phyloP scores from a whole-genome alignment of 140 eudicot genomes.

The Oenanthe javanica region DNA sequence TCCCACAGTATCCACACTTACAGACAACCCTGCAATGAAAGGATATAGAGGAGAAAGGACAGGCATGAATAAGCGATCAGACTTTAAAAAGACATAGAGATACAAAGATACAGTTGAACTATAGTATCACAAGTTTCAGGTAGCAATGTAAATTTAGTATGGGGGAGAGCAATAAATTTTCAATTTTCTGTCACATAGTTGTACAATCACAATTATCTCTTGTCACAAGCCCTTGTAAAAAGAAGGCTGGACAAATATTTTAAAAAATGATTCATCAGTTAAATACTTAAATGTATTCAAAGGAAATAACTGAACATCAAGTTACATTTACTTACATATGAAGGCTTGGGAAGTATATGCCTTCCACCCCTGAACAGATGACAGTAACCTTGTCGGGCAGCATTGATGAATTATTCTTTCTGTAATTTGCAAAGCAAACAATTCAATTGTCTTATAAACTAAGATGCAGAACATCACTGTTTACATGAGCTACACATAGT shows the following conservation, averaged over 20 bases:
- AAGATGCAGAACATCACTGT: background rate
- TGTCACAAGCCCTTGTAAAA: background rate
- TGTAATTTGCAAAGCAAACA: conserved; percentile 31
- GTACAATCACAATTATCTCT: background rate
- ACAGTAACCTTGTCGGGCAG: conserved; percentile 74
- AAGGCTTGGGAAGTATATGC: conserved; percentile 82
- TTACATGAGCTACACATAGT: background rate
- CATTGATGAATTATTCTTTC: conserved; percentile 46
- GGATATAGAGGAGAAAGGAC: background rate
- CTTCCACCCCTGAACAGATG: conserved; percentile 80
- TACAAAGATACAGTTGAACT: too few species aligned
- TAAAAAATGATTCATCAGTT: background rate
- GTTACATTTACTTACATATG: conserved; percentile 67
- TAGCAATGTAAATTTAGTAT: background rate
- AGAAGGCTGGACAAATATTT: background rate
- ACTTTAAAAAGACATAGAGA: background rate
- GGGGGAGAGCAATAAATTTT: background rate
- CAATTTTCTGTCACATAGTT: background rate
- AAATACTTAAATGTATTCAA: background rate
- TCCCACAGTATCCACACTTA: conserved; percentile 90
- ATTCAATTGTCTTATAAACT: background rate
- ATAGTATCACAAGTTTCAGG: background rate
- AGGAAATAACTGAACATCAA: background rate
- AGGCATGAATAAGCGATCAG: too few species aligned
- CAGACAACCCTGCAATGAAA: conserved; percentile 68